phyloP scores from a whole-genome alignment of 1,139 yeast genomes.

The Zygoascus meyerae region DNA sequence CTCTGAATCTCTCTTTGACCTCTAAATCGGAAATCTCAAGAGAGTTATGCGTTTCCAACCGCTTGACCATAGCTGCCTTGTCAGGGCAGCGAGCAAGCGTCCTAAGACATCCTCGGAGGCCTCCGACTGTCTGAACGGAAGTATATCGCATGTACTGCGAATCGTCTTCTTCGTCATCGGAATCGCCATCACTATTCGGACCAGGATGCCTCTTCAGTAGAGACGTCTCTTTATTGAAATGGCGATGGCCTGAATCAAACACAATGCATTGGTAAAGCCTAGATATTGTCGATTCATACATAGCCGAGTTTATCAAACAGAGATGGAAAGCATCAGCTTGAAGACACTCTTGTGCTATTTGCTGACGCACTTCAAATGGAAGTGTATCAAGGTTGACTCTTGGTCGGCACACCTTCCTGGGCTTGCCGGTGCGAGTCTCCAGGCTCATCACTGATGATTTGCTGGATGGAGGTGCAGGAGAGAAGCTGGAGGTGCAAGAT shows the following conservation, averaged over 20 bases:
- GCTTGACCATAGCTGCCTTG: conserved; percentile 15
- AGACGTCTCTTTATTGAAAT: conserved; percentile 20
- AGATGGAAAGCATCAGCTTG: conserved; percentile 27
- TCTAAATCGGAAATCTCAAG: conserved; percentile 24
- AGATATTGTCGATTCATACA: conserved; percentile 19
- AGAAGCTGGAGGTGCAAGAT: too few species aligned
- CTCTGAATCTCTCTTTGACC: conserved; percentile 15
- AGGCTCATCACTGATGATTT: neutral
- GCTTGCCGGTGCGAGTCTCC: neutral
- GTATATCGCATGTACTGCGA: conserved; percentile 15
- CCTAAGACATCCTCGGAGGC: conserved; percentile 22
- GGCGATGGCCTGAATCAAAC: conserved; percentile 23
- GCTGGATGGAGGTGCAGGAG: too few species aligned
- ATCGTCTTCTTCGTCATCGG: neutral
- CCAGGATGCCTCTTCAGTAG: neutral
- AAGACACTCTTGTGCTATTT: conserved; percentile 21
- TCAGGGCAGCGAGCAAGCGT: conserved; percentile 13
- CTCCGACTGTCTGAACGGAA: conserved; percentile 25
- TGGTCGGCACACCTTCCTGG: neutral
- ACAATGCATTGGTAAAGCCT: conserved; percentile 24
- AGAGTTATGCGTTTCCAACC: conserved; percentile 22
- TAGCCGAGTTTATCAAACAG: conserved; percentile 16
- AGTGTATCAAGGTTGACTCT: conserved; percentile 18
- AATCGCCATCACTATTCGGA: neutral
- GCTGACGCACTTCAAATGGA: conserved; percentile 34